Evolutionary conservation across 768 basidiomycete genomes (phyloP).

Genomic region (Auricularia sp.): DNA sequence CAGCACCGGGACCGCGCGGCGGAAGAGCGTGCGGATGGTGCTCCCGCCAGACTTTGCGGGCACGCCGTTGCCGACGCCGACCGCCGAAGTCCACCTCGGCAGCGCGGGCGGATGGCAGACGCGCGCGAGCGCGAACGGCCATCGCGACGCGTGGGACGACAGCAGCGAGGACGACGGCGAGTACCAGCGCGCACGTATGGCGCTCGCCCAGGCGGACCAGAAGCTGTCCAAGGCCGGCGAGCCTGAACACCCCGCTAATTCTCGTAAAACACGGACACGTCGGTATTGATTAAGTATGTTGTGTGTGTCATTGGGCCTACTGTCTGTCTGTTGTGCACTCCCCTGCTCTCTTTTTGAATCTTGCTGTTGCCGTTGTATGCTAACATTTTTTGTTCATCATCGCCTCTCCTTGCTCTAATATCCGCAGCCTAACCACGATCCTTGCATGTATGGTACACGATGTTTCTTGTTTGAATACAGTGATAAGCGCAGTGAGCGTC

Average conservation of each 20-base stretch:
- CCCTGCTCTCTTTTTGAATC: background rate
- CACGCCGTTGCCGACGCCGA: conserved; percentile 52
- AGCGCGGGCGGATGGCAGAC: conserved; percentile 6
- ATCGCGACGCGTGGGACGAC: conserved; percentile 53
- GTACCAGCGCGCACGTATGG: conserved; percentile 46
- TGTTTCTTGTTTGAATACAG: background rate
- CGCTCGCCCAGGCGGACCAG: conserved; percentile 34
- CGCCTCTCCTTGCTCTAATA: background rate
- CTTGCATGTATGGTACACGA: background rate
- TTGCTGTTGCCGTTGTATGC: too few relatives aligned
- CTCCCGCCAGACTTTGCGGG: conserved; percentile 67
- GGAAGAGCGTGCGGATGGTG: conserved; percentile 73
- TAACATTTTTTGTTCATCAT: background rate
- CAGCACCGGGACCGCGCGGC: conserved; percentile 19
- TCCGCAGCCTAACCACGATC: background rate
- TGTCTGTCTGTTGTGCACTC: background rate
- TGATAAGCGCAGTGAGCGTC: background rate
- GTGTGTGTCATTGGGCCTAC: background rate
- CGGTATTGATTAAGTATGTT: background rate
- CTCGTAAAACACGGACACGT: background rate
- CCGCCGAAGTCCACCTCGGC: conserved; percentile 18
- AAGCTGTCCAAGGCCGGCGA: background rate
- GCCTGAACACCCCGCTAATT: background rate
- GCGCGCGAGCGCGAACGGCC: conserved; percentile 10
- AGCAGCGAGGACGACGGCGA: conserved; percentile 61